These are phyloP conservation scores for Cryptosporidium bovis DNA, from an alignment of 169 alveolate genomes.

Conservation along the genomic window DNA sequence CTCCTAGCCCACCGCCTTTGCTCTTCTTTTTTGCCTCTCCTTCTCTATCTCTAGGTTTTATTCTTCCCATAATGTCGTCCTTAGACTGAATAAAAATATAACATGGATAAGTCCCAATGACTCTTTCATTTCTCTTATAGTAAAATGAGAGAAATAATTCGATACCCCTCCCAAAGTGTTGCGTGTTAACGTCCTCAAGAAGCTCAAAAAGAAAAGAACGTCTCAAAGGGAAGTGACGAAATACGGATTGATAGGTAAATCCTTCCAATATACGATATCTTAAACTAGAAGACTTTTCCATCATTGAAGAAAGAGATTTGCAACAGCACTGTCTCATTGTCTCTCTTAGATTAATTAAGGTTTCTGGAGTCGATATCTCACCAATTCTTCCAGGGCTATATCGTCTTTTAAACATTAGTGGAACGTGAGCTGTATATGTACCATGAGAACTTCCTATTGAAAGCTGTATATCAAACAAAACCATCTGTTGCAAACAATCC, in stretches of 20 bases:
- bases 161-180: conserved; percentile 37
- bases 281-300: conserved; percentile 56
- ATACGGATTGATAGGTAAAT: conserved; percentile 40
- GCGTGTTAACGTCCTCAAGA: conserved; percentile 53
- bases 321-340: conserved; percentile 55
- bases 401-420: conserved; percentile 32
- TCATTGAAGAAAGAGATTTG: conserved; percentile 12
- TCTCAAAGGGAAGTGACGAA: conserved; percentile 61
- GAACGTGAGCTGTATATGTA: conserved; percentile 61
- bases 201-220: conserved; percentile 67
- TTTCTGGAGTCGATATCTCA: conserved; percentile 51
- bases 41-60: neutral
- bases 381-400: conserved; percentile 4
- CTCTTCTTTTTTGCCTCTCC: neutral
- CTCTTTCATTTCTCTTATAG: conserved; percentile 54
- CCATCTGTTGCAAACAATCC: conserved; percentile 34
- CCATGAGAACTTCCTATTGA: conserved; percentile 72
- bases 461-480: conserved; percentile 54
- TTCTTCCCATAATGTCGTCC: conserved; percentile 19
- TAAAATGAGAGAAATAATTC: conserved; percentile 54
- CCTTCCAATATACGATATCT: conserved; percentile 48
- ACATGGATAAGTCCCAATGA: conserved; percentile 62
- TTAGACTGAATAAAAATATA: conserved; percentile 42
- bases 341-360: conserved; percentile 37
- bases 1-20: neutral